Conservation (phyloP, 441 rosid species). For the Croton setiger region DNA sequence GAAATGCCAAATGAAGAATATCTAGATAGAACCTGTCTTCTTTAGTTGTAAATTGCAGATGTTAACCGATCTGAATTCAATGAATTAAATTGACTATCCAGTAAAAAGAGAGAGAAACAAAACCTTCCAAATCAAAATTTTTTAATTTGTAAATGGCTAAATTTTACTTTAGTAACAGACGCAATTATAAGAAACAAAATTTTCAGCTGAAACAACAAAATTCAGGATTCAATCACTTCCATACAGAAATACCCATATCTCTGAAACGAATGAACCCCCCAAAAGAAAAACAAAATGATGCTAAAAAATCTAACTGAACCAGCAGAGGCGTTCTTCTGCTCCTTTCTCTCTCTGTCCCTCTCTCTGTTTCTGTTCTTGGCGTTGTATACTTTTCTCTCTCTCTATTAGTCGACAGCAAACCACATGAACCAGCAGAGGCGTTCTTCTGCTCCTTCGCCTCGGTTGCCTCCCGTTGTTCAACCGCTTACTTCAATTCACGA, state of each 20-base stretch:
- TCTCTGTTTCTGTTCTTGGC: slow-evolving; percentile 35
- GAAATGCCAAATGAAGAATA: slow-evolving; percentile 12
- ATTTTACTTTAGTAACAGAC: neutral
- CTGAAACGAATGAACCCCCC: slow-evolving; percentile 16
- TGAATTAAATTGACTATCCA: slow-evolving; percentile 30
- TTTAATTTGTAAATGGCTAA: slow-evolving; percentile 1
- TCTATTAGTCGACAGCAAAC: slow-evolving; percentile 22
- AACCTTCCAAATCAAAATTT: slow-evolving; percentile 6
- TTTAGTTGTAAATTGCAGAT: slow-evolving; percentile 7
- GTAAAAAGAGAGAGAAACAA: slow-evolving; percentile 10
- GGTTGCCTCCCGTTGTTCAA: no score
- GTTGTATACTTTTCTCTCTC: slow-evolving; percentile 28
- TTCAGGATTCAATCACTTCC: slow-evolving; percentile 10
- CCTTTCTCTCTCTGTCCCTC: slow-evolving; percentile 13
- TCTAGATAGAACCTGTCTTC: slow-evolving; percentile 6
- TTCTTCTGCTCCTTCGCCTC: no score
- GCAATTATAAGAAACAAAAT: slow-evolving; percentile 5
- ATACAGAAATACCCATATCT: slow-evolving; percentile 37
- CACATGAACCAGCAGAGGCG: no score
- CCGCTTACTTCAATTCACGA: no score
- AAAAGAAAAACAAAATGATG: neutral
- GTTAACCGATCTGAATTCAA: slow-evolving; percentile 30
- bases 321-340: no score
- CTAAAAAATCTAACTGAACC: neutral
- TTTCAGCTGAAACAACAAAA: slow-evolving; percentile 10